phyloP scores from a whole-genome alignment of 2,329 filamentous ascomycete genomes.

The Oidium heveae region DNA sequence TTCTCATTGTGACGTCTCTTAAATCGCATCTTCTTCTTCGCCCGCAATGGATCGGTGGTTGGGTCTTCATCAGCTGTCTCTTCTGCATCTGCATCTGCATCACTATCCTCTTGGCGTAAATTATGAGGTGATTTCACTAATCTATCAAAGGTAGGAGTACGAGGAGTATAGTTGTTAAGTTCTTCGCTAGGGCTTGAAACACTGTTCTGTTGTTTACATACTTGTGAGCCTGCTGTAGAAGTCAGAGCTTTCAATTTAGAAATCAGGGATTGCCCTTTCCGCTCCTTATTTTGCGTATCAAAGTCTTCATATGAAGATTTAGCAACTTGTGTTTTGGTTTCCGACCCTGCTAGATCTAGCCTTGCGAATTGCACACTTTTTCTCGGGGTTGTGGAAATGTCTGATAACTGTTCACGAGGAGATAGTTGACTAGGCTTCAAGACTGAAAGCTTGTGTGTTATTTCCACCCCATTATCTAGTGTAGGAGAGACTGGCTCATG shows the following conservation, averaged over 20 bases:
- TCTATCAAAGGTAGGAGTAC: slow-evolving; percentile 23
- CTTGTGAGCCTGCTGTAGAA: slow-evolving; percentile 19
- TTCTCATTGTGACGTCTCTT: slow-evolving; percentile 26
- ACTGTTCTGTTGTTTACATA: slow-evolving; percentile 20
- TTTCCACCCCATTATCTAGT: background rate
- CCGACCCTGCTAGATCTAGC: slow-evolving; percentile 14
- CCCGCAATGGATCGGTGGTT: slow-evolving; percentile 20
- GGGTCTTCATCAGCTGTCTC: slow-evolving; percentile 61
- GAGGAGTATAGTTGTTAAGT: slow-evolving; percentile 17
- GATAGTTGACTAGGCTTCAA: too few species aligned
- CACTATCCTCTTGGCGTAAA: slow-evolving; percentile 33
- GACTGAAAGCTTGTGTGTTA: too few species aligned
- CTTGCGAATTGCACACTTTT: slow-evolving; percentile 57
- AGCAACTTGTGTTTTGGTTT: slow-evolving; percentile 21
- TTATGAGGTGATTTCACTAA: slow-evolving; percentile 26
- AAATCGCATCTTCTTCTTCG: slow-evolving; percentile 38
- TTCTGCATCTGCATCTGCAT: slow-evolving; percentile 55
- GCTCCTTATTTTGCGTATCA: slow-evolving; percentile 32
- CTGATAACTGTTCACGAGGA: too few species aligned
- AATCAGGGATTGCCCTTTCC: slow-evolving; percentile 43
- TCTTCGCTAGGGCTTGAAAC: slow-evolving; percentile 13
- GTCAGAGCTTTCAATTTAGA: slow-evolving; percentile 55
- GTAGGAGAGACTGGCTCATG: slow-evolving; percentile 5
- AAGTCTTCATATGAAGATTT: slow-evolving; percentile 40
- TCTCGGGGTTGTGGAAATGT: slow-evolving; percentile 15